phyloP scores from a whole-genome alignment of 2,329 filamentous ascomycete species.

The Dactylonectria macrodidyma region DNA sequence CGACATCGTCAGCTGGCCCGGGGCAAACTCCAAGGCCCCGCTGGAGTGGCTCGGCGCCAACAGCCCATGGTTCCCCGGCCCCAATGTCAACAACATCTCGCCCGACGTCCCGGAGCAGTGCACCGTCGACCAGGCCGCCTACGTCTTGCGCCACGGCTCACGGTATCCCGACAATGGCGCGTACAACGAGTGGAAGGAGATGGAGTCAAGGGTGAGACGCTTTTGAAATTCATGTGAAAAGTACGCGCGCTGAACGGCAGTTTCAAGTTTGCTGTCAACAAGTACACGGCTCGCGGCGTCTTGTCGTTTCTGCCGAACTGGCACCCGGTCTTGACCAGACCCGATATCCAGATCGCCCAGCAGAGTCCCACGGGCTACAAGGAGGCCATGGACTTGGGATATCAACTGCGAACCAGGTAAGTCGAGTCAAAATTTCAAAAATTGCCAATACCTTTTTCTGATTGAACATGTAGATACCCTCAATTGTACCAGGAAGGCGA shows the following conservation, averaged over 20 bases:
- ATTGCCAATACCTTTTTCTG: not conserved
- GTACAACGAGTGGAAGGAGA: constrained; percentile 68
- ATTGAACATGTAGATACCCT: constrained; percentile 54
- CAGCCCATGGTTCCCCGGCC: constrained; percentile 53
- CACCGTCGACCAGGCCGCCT: constrained; percentile 72
- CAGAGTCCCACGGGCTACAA: constrained; percentile 74
- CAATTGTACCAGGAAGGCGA: constrained; percentile 65
- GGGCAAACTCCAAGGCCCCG: constrained; percentile 15
- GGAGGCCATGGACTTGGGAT: constrained; percentile 71
- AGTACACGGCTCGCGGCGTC: constrained; percentile 67
- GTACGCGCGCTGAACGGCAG: not conserved
- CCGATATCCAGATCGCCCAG: constrained; percentile 69
- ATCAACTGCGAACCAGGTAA: constrained; percentile 62
- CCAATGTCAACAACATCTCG: constrained; percentile 70
- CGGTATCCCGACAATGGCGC: constrained; percentile 74
- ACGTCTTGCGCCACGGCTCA: constrained; percentile 73
- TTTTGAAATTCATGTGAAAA: not conserved
- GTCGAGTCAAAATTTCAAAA: fast-evolving
- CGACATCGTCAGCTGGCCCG: constrained; percentile 27
- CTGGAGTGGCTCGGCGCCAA: constrained; percentile 30
- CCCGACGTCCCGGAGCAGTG: constrained; percentile 69
- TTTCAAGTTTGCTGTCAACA: constrained; percentile 64
- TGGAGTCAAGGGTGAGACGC: constrained; percentile 58
- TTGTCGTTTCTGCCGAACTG: constrained; percentile 72
- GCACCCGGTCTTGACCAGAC: constrained; percentile 70